Conservation (phyloP, 345 rosid species). For the Dipteronia dyeriana region DNA sequence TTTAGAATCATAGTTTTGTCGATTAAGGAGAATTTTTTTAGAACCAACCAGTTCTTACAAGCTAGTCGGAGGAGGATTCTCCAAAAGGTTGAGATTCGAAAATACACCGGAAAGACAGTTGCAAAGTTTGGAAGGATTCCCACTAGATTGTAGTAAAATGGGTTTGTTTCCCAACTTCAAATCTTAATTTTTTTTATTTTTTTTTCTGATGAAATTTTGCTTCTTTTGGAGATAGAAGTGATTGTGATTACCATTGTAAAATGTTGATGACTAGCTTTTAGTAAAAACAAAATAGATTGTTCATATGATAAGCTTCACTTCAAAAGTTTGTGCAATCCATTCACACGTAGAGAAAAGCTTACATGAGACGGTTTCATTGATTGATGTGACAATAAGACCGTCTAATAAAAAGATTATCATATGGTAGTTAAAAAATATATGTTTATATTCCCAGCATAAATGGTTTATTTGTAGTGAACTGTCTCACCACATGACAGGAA, state of each 20-base stretch:
- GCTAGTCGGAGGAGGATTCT: not conserved
- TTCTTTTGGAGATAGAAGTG: not conserved
- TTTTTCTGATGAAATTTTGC: not conserved
- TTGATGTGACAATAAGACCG: too few species aligned
- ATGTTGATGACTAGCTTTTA: not conserved
- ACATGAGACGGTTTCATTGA: too few species aligned
- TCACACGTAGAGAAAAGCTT: not conserved
- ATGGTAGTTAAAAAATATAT: too few species aligned
- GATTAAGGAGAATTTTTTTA: slow-evolving; percentile 3
- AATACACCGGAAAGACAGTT: not conserved
- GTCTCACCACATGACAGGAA: too few species aligned
- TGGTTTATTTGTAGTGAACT: too few species aligned
- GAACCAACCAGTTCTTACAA: not conserved
- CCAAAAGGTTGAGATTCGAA: not conserved
- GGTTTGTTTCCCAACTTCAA: not conserved
- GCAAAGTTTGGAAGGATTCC: not conserved
- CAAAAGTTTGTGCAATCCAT: not conserved
- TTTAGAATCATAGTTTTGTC: slow-evolving; percentile 1
- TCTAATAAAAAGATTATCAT: too few species aligned
- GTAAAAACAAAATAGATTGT: not conserved
- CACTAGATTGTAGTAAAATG: slow-evolving; percentile 5
- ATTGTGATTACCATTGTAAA: not conserved
- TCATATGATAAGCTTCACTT: not conserved
- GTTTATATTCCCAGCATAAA: too few species aligned
- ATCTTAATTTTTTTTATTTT: not conserved